These are phyloP conservation scores for Fusarium illudens DNA, from an alignment of 2,329 filamentous ascomycete species.

Conservation along the genomic window DNA sequence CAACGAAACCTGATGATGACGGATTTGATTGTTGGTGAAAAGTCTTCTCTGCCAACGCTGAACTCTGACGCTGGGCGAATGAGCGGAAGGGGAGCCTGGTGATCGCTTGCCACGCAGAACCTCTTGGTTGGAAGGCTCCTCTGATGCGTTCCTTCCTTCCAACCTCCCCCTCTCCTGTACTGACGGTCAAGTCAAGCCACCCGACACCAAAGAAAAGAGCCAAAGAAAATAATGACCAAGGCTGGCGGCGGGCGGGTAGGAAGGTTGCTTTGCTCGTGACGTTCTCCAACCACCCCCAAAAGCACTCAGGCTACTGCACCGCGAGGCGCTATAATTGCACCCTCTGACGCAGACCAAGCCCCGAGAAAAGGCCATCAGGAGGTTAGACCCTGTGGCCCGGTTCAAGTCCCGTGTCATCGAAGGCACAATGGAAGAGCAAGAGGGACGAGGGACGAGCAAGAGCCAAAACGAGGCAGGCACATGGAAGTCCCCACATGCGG, in stretches of 20 bases:
- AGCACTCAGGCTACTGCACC: slow-evolving; percentile 1
- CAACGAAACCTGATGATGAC: slow-evolving; percentile 23
- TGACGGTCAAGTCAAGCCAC: slow-evolving; percentile 20
- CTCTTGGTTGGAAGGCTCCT: slow-evolving; percentile 7
- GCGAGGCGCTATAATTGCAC: not conserved
- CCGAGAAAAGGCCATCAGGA: slow-evolving; percentile 16
- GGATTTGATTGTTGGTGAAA: slow-evolving; percentile 9
- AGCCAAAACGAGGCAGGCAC: slow-evolving; percentile 7
- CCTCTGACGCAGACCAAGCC: not conserved
- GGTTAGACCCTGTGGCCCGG: slow-evolving; percentile 3
- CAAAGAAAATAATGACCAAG: slow-evolving; percentile 24
- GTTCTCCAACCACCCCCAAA: slow-evolving; percentile 33
- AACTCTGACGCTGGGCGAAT: slow-evolving; percentile 16
- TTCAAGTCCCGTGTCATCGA: slow-evolving; percentile 7
- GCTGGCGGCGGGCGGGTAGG: slow-evolving; percentile 16
- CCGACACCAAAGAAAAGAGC: slow-evolving; percentile 6
- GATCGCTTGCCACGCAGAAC: slow-evolving; percentile 29
- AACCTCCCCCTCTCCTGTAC: not conserved
- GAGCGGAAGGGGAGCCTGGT: slow-evolving; percentile 11
- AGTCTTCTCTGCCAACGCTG: not conserved
- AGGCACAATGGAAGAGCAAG: not conserved
- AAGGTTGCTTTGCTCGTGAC: slow-evolving; percentile 25
- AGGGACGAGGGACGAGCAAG: not conserved
- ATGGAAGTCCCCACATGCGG: not conserved
- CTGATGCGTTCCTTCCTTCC: slow-evolving; percentile 1